Evolutionary conservation across 2,329 filamentous ascomycete species (phyloP).

Genomic region (Aspergillus cejpii): DNA sequence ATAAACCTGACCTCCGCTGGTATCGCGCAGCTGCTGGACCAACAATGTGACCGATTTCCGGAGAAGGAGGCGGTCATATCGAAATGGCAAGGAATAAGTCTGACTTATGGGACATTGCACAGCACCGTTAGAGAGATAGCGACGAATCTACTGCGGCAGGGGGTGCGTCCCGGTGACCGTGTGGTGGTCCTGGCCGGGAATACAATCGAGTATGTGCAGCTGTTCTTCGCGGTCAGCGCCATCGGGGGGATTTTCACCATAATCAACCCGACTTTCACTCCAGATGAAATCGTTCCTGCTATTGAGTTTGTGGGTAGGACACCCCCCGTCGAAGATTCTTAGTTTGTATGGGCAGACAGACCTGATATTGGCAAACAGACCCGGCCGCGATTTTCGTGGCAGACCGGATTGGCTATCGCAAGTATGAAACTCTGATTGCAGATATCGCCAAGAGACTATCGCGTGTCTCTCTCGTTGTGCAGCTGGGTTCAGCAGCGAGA

Average conservation of each 20-base stretch:
- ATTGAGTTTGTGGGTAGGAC: constrained; percentile 42
- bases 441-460: no score
- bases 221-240: constrained; percentile 60
- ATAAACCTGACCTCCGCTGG: no score
- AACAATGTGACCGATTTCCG: not conserved
- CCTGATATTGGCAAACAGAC: no score
- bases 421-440: no score
- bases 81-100: not conserved
- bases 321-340: constrained; percentile 44
- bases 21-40: constrained; percentile 2
- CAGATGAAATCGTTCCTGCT: no score
- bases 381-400: no score
- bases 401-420: no score
- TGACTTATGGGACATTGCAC: not conserved
- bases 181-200: constrained; percentile 61
- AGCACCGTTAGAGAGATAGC: not conserved
- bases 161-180: constrained; percentile 57
- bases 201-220: constrained; percentile 47
- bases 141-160: constrained; percentile 48
- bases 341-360: no score
- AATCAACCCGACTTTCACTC: constrained; percentile 69
- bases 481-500: no score
- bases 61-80: constrained; percentile 2
- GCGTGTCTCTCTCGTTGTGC: no score
- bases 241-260: constrained; percentile 55